Percentiles rank a stretch among this genome's conserved stretches.
Conservation (phyloP, 2,329 filamentous ascomycete genomes). For the Fusarium abutilonis region DNA sequence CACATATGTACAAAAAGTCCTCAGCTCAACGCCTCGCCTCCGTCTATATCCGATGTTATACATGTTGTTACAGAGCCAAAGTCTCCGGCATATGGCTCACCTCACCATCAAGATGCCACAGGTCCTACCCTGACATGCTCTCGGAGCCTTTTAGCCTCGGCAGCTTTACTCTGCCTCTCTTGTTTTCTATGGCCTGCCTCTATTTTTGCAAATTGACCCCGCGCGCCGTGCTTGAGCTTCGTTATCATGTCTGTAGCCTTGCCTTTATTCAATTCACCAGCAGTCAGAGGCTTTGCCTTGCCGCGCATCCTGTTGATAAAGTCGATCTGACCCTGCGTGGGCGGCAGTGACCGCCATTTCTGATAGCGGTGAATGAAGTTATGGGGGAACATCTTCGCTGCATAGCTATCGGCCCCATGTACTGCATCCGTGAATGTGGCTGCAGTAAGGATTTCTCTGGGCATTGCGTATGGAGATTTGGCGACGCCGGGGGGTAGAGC, state of each 20-base stretch:
- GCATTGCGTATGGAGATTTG: constrained; percentile 72
- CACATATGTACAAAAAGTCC: constrained; percentile 1
- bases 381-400: constrained; percentile 70
- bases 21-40: constrained; percentile 16
- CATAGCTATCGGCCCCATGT: constrained; percentile 85
- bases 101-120: constrained; percentile 38
- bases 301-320: constrained; percentile 74
- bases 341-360: constrained; percentile 74
- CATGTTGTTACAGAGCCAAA: constrained; percentile 25
- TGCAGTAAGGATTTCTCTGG: constrained; percentile 73
- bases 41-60: constrained; percentile 21
- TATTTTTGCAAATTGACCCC: constrained; percentile 66
- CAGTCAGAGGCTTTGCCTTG: constrained; percentile 62
- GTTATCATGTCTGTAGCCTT: constrained; percentile 91
- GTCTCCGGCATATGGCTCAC: constrained; percentile 9
- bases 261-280: constrained; percentile 75
- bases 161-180: constrained; percentile 50
- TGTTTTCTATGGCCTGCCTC: constrained; percentile 63
- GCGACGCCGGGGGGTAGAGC: constrained; percentile 56
- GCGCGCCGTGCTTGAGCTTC: constrained; percentile 85
- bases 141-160: constrained; percentile 55
- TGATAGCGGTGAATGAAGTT: constrained; percentile 73
- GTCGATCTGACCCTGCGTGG: constrained; percentile 72
- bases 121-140: constrained; percentile 68
- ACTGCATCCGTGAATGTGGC: constrained; percentile 78